phyloP scores from a whole-genome alignment of 768 basidiomycete species.

The Calocybe gangraenosa region DNA sequence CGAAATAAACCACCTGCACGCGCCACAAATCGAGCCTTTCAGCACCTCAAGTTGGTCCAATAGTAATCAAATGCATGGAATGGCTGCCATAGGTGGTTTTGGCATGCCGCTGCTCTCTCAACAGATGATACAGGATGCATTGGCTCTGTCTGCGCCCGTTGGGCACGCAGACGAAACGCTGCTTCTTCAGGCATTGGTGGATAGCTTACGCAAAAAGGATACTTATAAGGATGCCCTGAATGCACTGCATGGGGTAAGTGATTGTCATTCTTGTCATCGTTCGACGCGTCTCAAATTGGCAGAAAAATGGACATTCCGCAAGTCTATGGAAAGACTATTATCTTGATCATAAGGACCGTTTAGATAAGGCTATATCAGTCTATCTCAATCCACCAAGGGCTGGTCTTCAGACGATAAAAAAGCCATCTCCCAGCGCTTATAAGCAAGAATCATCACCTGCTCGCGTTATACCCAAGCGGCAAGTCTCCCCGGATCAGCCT shows the following conservation, averaged over 20 bases:
- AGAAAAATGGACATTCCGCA: slow-evolving; percentile 51
- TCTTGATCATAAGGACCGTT: slow-evolving; percentile 59
- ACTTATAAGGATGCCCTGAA: slow-evolving; percentile 68
- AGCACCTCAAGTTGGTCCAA: slow-evolving; percentile 26
- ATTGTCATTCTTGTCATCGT: background rate
- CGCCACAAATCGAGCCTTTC: slow-evolving; percentile 30
- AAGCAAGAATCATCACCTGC: slow-evolving; percentile 27
- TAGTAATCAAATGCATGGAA: slow-evolving; percentile 28
- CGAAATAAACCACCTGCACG: slow-evolving; percentile 18
- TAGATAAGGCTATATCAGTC: slow-evolving; percentile 44
- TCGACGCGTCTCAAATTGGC: slow-evolving; percentile 15
- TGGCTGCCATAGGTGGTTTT: slow-evolving; percentile 27
- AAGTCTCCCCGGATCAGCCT: slow-evolving; percentile 17
- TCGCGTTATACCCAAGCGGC: slow-evolving; percentile 23
- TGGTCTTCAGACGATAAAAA: slow-evolving; percentile 32
- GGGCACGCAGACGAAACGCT: slow-evolving; percentile 54
- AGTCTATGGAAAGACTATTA: slow-evolving; percentile 81
- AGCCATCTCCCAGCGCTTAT: slow-evolving; percentile 34
- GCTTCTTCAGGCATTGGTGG: slow-evolving; percentile 47
- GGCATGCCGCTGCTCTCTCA: slow-evolving; percentile 42
- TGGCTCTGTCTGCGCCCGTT: slow-evolving; percentile 50
- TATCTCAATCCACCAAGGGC: slow-evolving; percentile 24
- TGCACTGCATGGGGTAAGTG: slow-evolving; percentile 57
- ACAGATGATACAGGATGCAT: slow-evolving; percentile 55
- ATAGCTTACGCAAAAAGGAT: slow-evolving; percentile 34